Conservation (phyloP, 2,329 filamentous ascomycete species). For the Dothistroma septosporum region DNA sequence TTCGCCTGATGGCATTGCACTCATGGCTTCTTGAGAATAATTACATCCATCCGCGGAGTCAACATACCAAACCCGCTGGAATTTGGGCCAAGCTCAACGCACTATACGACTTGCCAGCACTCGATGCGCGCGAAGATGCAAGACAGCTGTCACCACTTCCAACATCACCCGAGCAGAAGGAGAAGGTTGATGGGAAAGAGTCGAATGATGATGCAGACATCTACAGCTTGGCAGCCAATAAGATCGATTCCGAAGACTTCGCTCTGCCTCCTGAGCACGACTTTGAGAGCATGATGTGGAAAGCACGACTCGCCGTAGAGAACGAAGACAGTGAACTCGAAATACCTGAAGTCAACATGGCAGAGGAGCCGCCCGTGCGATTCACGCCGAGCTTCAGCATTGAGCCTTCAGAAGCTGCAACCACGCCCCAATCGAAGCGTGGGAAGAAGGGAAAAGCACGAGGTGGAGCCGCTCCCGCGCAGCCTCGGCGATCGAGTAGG, state of each 20-base stretch:
- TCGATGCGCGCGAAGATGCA: conserved; percentile 76
- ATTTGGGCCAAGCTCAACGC: conserved; percentile 86
- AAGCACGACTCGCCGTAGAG: conserved; percentile 31
- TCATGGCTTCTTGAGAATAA: conserved; percentile 32
- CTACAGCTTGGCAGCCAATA: conserved; percentile 35
- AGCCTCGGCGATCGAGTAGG: conserved; percentile 25
- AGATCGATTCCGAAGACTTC: conserved; percentile 41
- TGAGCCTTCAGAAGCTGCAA: conserved; percentile 26
- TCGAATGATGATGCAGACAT: conserved; percentile 38
- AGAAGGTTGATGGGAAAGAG: conserved; percentile 37
- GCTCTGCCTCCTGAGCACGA: conserved; percentile 38
- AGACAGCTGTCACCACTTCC: conserved; percentile 43
- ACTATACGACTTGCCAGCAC: conserved; percentile 78
- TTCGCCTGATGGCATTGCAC: conserved; percentile 77
- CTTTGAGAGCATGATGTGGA: conserved; percentile 44
- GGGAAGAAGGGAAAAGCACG: conserved; percentile 15
- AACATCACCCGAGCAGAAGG: conserved; percentile 28
- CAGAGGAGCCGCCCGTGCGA: conserved; percentile 30
- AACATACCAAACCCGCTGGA: conserved; percentile 79
- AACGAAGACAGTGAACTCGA: conserved; percentile 26
- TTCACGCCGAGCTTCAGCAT: conserved; percentile 34
- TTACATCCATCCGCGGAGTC: conserved; percentile 33
- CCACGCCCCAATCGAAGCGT: conserved; percentile 15
- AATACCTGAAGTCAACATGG: conserved; percentile 32
- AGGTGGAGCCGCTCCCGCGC: conserved; percentile 13